These are phyloP conservation scores for Trypanosoma avium DNA, from an alignment of 208 protist genomes.

Conservation along the genomic window DNA sequence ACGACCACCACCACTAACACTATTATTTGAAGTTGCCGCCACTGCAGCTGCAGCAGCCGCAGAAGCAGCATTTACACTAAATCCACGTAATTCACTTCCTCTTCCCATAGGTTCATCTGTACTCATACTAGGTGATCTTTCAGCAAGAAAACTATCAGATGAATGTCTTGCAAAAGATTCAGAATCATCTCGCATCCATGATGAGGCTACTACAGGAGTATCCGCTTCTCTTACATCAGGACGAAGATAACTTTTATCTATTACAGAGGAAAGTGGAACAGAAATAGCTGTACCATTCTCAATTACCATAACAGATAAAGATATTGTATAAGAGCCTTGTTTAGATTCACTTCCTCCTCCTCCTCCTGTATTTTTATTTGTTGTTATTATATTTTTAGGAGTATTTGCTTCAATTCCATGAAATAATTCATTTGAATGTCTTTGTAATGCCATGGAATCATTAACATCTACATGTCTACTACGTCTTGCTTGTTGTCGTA, in stretches of 20 bases:
- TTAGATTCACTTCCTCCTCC: conserved; percentile 7
- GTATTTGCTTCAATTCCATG: neutral
- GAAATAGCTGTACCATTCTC: conserved; percentile 75
- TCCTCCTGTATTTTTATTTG: neutral
- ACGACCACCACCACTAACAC: conserved; percentile 4
- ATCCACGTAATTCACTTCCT: conserved; percentile 1
- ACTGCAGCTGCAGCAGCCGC: neutral
- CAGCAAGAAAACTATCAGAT: conserved; percentile 28
- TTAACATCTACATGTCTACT: conserved; percentile 6
- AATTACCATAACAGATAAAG: conserved; percentile 88
- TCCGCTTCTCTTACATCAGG: conserved; percentile 82
- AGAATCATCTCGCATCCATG: conserved; percentile 43
- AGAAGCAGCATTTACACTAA: neutral
- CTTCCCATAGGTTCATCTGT: conserved; percentile 9
- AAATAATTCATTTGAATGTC: neutral
- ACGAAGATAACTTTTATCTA: conserved; percentile 78
- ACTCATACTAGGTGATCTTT: conserved; percentile 11
- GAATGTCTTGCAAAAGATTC: conserved; percentile 58
- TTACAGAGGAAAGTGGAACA: conserved; percentile 70
- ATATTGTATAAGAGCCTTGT: conserved; percentile 55
- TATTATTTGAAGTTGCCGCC: neutral
- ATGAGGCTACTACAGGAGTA: conserved; percentile 71
- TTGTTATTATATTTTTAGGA: too few relatives aligned
- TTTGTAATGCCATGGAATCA: neutral
- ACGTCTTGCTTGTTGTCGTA: conserved; percentile 25